phyloP scores from a whole-genome alignment of 192 early-diverging fungal species.

The Helicostylum pulchrum region DNA sequence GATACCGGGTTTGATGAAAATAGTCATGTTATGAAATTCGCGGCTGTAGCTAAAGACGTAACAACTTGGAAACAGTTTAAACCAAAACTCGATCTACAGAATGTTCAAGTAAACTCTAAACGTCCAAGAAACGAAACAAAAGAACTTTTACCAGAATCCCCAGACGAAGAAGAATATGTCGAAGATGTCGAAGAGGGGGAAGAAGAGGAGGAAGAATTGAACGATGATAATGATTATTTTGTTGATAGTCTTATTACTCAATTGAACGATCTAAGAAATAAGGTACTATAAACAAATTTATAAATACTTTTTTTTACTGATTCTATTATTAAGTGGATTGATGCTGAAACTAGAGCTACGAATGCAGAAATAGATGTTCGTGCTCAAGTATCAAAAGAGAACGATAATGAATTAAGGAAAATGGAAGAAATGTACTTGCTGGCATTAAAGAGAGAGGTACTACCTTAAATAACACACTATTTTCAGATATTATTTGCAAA shows the following conservation, averaged over 20 bases:
- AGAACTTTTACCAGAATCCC: background rate
- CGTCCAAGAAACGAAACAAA: background rate
- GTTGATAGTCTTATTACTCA: constrained; percentile 14
- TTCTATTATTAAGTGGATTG: constrained; percentile 34
- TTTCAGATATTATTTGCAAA: too few relatives aligned
- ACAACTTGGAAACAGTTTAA: constrained; percentile 40
- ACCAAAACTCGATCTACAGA: constrained; percentile 25
- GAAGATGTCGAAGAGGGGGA: background rate
- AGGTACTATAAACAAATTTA: constrained; percentile 2
- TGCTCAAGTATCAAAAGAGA: constrained; percentile 45
- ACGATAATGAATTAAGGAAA: constrained; percentile 40
- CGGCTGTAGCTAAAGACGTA: constrained; percentile 57
- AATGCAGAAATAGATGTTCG: constrained; percentile 54
- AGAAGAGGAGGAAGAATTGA: background rate
- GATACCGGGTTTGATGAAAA: constrained; percentile 54
- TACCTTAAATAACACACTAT: background rate
- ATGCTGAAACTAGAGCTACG: constrained; percentile 49
- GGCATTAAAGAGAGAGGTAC: constrained; percentile 27
- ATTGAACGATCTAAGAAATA: constrained; percentile 4
- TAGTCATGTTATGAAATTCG: constrained; percentile 59
- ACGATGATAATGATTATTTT: constrained; percentile 1
- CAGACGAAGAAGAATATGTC: background rate
- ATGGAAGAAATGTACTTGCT: constrained; percentile 44
- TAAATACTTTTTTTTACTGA: background rate
- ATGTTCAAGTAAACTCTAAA: background rate